Conservation (phyloP, 2,329 filamentous ascomycete species). For the Aspergillus chevalieri region DNA sequence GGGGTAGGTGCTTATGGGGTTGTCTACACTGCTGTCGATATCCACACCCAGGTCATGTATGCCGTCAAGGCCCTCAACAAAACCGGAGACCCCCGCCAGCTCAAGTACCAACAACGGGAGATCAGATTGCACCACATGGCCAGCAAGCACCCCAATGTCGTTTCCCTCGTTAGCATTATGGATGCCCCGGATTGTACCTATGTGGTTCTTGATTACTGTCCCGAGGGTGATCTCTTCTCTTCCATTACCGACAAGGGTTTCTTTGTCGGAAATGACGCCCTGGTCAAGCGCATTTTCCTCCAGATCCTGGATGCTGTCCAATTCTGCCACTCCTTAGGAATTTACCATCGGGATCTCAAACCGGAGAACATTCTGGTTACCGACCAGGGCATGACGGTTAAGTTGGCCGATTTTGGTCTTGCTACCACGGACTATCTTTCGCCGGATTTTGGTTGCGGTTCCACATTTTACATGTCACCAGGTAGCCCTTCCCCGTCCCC, state of each 20-base stretch:
- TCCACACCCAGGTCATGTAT: slow-evolving; percentile 73
- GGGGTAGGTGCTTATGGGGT: slow-evolving; percentile 95
- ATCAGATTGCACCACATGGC: slow-evolving; percentile 86
- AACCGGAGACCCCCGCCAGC: slow-evolving; percentile 78
- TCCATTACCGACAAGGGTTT: slow-evolving; percentile 94
- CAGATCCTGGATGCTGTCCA: slow-evolving; percentile 96
- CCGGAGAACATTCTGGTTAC: slow-evolving; percentile 96
- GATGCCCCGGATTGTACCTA: slow-evolving; percentile 88
- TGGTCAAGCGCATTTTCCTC: slow-evolving; percentile 81
- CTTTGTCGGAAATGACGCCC: slow-evolving; percentile 85
- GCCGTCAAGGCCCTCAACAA: slow-evolving; percentile 98
- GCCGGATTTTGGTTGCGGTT: slow-evolving; percentile 94
- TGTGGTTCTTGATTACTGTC: slow-evolving; percentile 94
- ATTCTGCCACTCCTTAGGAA: slow-evolving; percentile 85
- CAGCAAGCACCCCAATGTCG: slow-evolving; percentile 84
- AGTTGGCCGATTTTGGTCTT: slow-evolving; percentile 94
- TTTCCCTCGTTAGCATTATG: slow-evolving; percentile 89
- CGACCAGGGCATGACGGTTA: slow-evolving; percentile 80
- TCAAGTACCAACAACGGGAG: slow-evolving; percentile 86
- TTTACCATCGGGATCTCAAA: slow-evolving; percentile 97
- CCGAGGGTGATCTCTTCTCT: slow-evolving; percentile 91
- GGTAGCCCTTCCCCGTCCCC: slow-evolving; percentile 58
- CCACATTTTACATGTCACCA: slow-evolving; percentile 99
- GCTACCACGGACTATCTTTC: slow-evolving; percentile 78
- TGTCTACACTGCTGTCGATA: slow-evolving; percentile 83